Evolutionary conservation across 768 basidiomycete species (phyloP).

Genomic region (Lentinus brumalis): DNA sequence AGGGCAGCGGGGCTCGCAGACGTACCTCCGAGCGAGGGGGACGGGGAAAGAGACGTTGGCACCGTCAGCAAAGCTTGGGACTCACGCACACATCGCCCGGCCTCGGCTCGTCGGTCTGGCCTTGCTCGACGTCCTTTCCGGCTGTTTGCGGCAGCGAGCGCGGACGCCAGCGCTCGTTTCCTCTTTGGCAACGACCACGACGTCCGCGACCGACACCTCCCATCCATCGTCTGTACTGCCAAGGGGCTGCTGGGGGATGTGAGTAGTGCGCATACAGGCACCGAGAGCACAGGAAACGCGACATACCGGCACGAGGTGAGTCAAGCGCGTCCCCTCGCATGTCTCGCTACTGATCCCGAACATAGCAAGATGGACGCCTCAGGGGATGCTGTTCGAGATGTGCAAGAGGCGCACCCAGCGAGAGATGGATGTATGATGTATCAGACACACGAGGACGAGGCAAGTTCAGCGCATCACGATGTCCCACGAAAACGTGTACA

Average conservation of each 20-base stretch:
- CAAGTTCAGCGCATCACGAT: too few relatives aligned
- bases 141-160: slow-evolving; percentile 3
- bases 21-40: neutral
- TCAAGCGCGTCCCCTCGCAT: neutral
- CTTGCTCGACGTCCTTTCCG: neutral
- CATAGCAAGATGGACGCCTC: neutral
- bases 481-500: too few relatives aligned
- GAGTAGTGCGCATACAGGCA: neutral
- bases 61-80: neutral
- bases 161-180: neutral
- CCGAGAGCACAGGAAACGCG: neutral
- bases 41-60: neutral
- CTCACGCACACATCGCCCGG: neutral
- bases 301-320: neutral
- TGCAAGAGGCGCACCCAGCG: too few relatives aligned
- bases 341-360: neutral
- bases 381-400: too few relatives aligned
- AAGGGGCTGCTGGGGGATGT: neutral
- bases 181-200: neutral
- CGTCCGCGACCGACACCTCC: neutral
- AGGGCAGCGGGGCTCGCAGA: neutral
- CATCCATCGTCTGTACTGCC: neutral
- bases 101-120: neutral
- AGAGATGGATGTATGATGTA: too few relatives aligned
- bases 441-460: too few relatives aligned